Evolutionary conservation across 2,329 filamentous ascomycete species (phyloP).

Genomic region (Ophiostoma sp.): DNA sequence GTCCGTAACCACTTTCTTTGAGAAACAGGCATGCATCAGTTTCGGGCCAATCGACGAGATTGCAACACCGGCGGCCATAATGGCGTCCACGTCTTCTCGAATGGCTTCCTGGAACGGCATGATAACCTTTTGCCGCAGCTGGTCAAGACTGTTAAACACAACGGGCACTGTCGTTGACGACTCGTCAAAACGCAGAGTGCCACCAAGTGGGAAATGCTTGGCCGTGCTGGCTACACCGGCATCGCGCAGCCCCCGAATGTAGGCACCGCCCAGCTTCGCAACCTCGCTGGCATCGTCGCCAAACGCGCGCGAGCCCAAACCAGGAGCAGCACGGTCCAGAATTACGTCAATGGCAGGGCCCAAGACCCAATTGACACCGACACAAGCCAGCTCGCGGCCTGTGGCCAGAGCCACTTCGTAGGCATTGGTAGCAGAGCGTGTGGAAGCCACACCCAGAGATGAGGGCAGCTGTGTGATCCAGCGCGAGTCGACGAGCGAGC

Average conservation of each 20-base stretch:
- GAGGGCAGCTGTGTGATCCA: too few relatives aligned
- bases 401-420: too few relatives aligned
- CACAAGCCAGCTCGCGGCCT: too few relatives aligned
- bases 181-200: too few relatives aligned
- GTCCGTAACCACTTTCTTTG: not conserved
- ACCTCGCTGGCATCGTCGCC: not conserved
- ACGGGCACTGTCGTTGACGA: not conserved
- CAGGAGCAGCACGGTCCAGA: too few relatives aligned
- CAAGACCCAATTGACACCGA: too few relatives aligned
- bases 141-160: not conserved
- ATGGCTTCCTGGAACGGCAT: not conserved
- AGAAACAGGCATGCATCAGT: not conserved
- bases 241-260: not conserved
- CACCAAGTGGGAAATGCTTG: not conserved
- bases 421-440: too few relatives aligned
- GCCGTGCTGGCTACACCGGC: not conserved
- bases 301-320: too few relatives aligned
- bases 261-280: not conserved
- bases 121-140: not conserved
- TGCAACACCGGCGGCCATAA: not conserved
- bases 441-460: too few relatives aligned
- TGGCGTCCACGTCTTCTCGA: not conserved
- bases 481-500: too few relatives aligned
- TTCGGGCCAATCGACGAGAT: not conserved
- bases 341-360: too few relatives aligned